Base-by-base conservation (phyloP, 2,329 filamentous ascomycete genomes). In the Fusarium phyllophilum region DNA sequence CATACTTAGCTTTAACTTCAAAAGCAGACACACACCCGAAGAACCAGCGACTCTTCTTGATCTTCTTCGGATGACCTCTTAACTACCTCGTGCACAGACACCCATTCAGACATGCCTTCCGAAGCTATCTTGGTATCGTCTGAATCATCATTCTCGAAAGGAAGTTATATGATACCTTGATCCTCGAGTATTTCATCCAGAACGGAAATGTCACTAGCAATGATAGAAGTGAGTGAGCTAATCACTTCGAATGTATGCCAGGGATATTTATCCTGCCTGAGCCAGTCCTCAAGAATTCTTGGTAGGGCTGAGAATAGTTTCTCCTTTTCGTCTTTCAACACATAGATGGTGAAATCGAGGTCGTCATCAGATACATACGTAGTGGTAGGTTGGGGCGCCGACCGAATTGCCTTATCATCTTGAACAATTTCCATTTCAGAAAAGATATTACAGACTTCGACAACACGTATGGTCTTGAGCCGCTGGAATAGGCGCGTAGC, bases 141-240 rank as follows among this genome's bases (percentile, higher is more conserved):
- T 48, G 4, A 4, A 6, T 22, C 45, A 10, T 15, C 3, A 4
- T 4, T 22, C 13, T 22, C 26, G 29, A 29, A 48, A 48, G 18
- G 6, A 1, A 48, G 9, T 22, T 48, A 9, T 11, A 17, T 22
- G 5, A 74, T 66, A 24, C 71, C 65, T 34, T 64, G 66, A n/a
- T 70, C 55, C 15, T 70, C 55, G 12, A 70, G 62, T 59, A 70
- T 49, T 6, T 65, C 62, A 29, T 67, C 66, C 22, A 67, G 45
- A n/a, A 44, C 62, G 17, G 22, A 61, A 46, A 15, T 22, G 15
- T 62, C 54, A 58, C 49, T 56, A 7, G 62, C 56, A 62, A 74
- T 34, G 8, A 74, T 65, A 13, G 65, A 58, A 17, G 65, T 65
- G 11, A 74, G 36, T 7, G 56, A 56, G 13, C 64, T 72, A 24